phyloP scores from a whole-genome alignment of 2,329 filamentous ascomycete species.

The Neurospora crassa region DNA sequence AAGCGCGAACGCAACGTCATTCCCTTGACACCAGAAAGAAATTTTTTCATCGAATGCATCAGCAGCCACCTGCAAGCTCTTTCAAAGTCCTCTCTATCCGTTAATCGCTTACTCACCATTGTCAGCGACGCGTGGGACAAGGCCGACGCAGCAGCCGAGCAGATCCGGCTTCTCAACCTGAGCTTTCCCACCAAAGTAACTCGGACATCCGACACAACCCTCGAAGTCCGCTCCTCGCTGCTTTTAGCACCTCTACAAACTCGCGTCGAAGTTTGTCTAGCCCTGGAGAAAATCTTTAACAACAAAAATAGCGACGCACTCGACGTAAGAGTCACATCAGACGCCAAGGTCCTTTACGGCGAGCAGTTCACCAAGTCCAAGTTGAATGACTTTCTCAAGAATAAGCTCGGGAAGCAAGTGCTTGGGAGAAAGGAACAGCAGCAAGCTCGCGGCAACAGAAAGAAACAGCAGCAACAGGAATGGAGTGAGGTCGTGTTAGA shows the following conservation, averaged over 20 bases:
- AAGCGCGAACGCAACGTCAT: slow-evolving; percentile 41
- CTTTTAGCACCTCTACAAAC: slow-evolving; percentile 57
- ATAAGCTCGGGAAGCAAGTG: slow-evolving; percentile 23
- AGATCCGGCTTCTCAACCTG: slow-evolving; percentile 52
- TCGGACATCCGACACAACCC: slow-evolving; percentile 54
- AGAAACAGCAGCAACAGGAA: slow-evolving; percentile 27
- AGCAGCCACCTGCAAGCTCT: slow-evolving; percentile 57
- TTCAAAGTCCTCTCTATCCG: slow-evolving; percentile 45
- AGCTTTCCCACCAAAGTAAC: slow-evolving; percentile 55
- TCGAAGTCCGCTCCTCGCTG: slow-evolving; percentile 52
- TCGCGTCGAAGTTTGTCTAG: slow-evolving; percentile 55
- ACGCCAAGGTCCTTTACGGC: slow-evolving; percentile 62
- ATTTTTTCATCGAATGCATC: slow-evolving; percentile 67
- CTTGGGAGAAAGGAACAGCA: slow-evolving; percentile 29
- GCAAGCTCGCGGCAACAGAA: slow-evolving; percentile 8
- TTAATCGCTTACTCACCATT: slow-evolving; percentile 47
- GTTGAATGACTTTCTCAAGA: slow-evolving; percentile 60
- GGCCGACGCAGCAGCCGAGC: slow-evolving; percentile 47
- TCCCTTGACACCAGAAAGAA: slow-evolving; percentile 54
- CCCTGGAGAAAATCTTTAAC: slow-evolving; percentile 34
- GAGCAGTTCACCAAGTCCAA: slow-evolving; percentile 68
- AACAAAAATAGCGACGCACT: slow-evolving; percentile 36
- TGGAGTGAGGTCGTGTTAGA: slow-evolving; percentile 50
- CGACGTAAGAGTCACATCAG: slow-evolving; percentile 42
- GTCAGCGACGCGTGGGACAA: slow-evolving; percentile 59